phyloP scores from a whole-genome alignment of 1,284 basidiomycete genomes.

The Ceratorhiza oryzae-sativae region DNA sequence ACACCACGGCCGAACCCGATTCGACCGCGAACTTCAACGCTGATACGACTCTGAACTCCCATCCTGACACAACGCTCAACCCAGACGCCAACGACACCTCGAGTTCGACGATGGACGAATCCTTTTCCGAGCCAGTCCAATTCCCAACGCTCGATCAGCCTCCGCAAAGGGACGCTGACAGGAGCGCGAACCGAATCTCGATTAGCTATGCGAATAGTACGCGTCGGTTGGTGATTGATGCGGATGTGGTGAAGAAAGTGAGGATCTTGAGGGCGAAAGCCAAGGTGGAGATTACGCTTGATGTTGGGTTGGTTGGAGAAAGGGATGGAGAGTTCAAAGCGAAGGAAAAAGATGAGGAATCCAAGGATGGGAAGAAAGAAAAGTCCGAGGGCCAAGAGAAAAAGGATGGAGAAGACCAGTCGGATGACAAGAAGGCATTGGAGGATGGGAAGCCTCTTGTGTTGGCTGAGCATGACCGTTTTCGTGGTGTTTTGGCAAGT shows the following conservation, averaged over 20 bases:
- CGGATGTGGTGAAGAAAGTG: slow-evolving; percentile 82
- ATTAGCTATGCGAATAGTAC: slow-evolving; percentile 92
- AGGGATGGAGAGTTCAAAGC: slow-evolving; percentile 2
- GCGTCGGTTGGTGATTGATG: slow-evolving; percentile 86
- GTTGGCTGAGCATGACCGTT: slow-evolving; percentile 43
- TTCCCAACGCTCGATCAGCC: slow-evolving; percentile 18
- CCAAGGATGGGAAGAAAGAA: slow-evolving; percentile 40
- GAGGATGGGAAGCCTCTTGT: slow-evolving; percentile 38
- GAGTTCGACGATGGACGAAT: slow-evolving; percentile 14
- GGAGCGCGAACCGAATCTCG: slow-evolving; percentile 63
- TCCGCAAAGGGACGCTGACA: background rate
- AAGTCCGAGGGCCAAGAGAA: slow-evolving; percentile 34
- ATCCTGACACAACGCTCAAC: background rate
- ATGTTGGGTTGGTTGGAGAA: slow-evolving; percentile 29
- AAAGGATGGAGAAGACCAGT: slow-evolving; percentile 20
- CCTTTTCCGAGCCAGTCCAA: slow-evolving; percentile 21
- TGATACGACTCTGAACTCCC: background rate
- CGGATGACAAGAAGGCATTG: slow-evolving; percentile 28
- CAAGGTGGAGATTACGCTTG: slow-evolving; percentile 80
- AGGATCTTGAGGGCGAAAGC: slow-evolving; percentile 83
- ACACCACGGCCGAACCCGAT: background rate
- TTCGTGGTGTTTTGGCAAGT: slow-evolving; percentile 48
- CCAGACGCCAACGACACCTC: background rate
- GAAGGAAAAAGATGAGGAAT: slow-evolving; percentile 31
- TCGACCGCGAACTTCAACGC: background rate